Evolutionary conservation across 805 yeast genomes (phyloP), one percentile per base, ranked within the genome.

Genomic region (Saccharomycopsis capsularis): DNA sequence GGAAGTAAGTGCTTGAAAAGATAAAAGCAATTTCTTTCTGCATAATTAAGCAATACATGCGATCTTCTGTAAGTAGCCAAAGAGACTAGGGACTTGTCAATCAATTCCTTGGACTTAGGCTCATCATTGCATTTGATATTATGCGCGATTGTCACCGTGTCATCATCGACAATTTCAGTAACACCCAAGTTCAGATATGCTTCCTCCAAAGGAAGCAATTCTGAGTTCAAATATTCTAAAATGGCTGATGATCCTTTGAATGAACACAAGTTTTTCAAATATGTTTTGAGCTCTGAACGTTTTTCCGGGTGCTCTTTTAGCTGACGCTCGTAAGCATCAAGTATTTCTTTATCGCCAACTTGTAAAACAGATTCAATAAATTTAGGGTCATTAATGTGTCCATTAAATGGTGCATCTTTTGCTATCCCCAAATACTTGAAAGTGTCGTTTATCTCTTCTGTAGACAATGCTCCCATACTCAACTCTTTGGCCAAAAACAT

Each of bases 111-210:
- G 7, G 39, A 16, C 3, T 19, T 15, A 3, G 38, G 30, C 4
- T 16, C 27, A 49, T 85, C 95, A 38, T 76, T 75, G 1, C 73
- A 59, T 51, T 80, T 79, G 39, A 83, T 70, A 50, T 83, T 81
- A 58, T 78, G 85, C 0, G 95, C 90, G 1, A 95, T 83, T 25
- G 79, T 71, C 2, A 87, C 75, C 40, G 85, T 78, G 54, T 85
- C 93, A 59, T 82, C 86, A 51, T 76, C 82, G 13, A 80, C 77
- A 0, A 69, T 63, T 1, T 71, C 69, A 46, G 71, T 72, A 16
- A 78, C 69, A 9, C 75, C 83, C 29, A 84, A 61, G 1, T 65
- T 57, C 0, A 66, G 63, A 55, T 79, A 81, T 0, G 88, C 85
- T 42, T 73, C 73, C 0, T 57, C 58, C 4, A 70, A 44, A n/a